These are phyloP conservation scores for Ogataea pignaliae DNA, from an alignment of 805 yeast genomes.

Conservation along the genomic window DNA sequence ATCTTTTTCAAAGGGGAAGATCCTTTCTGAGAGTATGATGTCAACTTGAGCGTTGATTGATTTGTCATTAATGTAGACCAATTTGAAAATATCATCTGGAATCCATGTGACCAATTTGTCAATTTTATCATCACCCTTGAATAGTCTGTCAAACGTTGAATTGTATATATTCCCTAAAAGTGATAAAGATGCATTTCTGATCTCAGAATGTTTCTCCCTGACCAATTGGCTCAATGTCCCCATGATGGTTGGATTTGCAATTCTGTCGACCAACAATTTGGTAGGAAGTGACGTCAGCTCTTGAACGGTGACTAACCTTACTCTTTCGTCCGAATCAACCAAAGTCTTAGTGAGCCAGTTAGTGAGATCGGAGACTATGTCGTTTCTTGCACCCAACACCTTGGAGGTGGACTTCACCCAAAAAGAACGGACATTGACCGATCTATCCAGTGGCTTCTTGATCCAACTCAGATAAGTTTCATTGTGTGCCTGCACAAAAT, in stretches of 20 bases:
- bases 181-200: slow-evolving; percentile 55
- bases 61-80: slow-evolving; percentile 70
- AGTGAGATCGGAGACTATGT: slow-evolving; percentile 45
- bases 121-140: slow-evolving; percentile 23
- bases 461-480: slow-evolving; percentile 69
- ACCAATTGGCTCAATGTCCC: slow-evolving; percentile 55
- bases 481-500: slow-evolving; percentile 54
- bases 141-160: slow-evolving; percentile 33
- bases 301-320: slow-evolving; percentile 57
- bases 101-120: slow-evolving; percentile 41
- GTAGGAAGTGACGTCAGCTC: slow-evolving; percentile 46
- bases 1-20: slow-evolving; percentile 53
- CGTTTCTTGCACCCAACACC: slow-evolving; percentile 42
- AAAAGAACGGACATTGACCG: slow-evolving; percentile 55
- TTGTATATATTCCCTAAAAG: slow-evolving; percentile 55
- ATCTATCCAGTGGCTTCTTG: slow-evolving; percentile 66
- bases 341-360: slow-evolving; percentile 64
- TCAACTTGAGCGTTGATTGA: slow-evolving; percentile 66
- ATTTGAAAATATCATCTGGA: slow-evolving; percentile 61
- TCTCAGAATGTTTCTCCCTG: slow-evolving; percentile 65
- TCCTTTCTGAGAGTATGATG: slow-evolving; percentile 48
- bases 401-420: slow-evolving; percentile 63
- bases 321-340: slow-evolving; percentile 70
- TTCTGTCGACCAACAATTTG: slow-evolving; percentile 40
- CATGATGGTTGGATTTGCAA: slow-evolving; percentile 46